These are phyloP conservation scores for Fusarium coicis DNA, from an alignment of 2,329 filamentous ascomycete genomes.

Conservation along the genomic window DNA sequence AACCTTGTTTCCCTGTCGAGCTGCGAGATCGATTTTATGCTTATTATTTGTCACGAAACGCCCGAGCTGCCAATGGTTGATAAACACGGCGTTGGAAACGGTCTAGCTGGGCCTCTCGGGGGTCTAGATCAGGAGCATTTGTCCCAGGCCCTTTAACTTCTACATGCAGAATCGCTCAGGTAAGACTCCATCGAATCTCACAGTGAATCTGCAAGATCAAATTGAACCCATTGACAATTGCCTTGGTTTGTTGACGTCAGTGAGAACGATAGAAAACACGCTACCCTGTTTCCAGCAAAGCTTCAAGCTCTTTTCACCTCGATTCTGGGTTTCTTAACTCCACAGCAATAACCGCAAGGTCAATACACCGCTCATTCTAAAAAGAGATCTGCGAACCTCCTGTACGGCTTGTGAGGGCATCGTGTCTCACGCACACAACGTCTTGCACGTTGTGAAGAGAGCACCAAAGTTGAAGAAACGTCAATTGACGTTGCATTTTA, in stretches of 20 bases:
- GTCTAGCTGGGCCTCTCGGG: not conserved
- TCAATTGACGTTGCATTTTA: constrained; percentile 20
- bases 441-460: not conserved
- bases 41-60: constrained; percentile 20
- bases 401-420: not conserved
- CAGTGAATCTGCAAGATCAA: not conserved
- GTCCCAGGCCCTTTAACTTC: not conserved
- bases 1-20: constrained; percentile 19
- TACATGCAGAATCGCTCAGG: not conserved
- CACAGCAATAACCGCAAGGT: not conserved
- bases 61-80: not conserved
- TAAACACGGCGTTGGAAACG: not conserved
- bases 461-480: not conserved
- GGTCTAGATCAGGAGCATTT: not conserved
- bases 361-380: constrained; percentile 6
- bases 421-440: not conserved
- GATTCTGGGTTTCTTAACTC: not conserved
- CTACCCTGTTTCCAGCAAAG: constrained; percentile 11
- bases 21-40: constrained; percentile 29
- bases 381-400: not conserved
- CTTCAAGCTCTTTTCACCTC: not conserved
- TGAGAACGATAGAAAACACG: not conserved
- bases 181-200: not conserved
- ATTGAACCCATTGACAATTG: not conserved
- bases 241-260: constrained; percentile 19